Base-by-base conservation (phyloP, 495 filamentous ascomycete genomes). In the Podospora conica region DNA sequence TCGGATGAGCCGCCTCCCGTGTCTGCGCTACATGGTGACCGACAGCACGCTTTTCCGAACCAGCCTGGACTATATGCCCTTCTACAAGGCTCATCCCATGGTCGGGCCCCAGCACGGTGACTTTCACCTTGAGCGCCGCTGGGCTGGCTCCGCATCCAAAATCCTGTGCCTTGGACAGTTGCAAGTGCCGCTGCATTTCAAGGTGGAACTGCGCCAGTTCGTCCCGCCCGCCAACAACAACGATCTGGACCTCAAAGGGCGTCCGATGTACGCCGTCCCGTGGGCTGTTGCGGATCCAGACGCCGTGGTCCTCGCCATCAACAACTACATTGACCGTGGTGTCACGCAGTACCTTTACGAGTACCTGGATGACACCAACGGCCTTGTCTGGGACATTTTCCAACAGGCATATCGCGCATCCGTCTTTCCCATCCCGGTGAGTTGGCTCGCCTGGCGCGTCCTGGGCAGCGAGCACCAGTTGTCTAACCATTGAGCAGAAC, bases 21-120 rank as follows among this genome's bases (percentile, higher is more conserved):
- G 77, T 67, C 73, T 79, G 6, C 70, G 77, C 18, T 79, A 79
- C 67, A 78, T 77, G 71, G 66, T 79, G 22, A 77, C 76, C 11
- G 77, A 79, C 25, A 76, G 74, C 66, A 75, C 66, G 5, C 68
- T 79, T 12, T 77, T 75, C 61, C 69, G 77, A 5, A 79, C 77
- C 15, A 67, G 70, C 22, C 60, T 78, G 28, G 66, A 73, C 20
- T 74, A 75, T 66, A 74, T 77, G 69, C 21, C 72, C 9, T 76
- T 76, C 54, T 76, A 73, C 63, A 53, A 64, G 21, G 25, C 57
- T 6, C 74, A 76, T 58, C 77, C 72, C 4, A 78, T 78, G 73
- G 55, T 74, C n/a, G 77, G 77, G 0, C 72, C 72, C 12, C 63
- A 65, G 9, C 76, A 79, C 40, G 77, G 77, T 6, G 76, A 79